Conservation (phyloP, 768 basidiomycete species). For the Tulasnella sp. region DNA sequence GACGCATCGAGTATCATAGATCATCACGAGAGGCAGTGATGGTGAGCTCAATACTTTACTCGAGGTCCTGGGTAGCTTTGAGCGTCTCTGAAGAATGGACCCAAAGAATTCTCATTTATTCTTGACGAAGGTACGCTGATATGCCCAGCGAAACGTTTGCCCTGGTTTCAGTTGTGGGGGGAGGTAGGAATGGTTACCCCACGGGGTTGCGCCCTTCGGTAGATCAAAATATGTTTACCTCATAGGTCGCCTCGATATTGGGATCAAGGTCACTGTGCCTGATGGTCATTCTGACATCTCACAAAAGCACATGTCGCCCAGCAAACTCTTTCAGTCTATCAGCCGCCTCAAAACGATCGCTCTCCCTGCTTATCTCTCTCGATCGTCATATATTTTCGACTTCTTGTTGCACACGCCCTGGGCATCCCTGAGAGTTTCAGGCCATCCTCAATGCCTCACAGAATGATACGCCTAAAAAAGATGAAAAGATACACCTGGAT, state of each 20-base stretch:
- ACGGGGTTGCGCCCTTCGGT: too few relatives aligned
- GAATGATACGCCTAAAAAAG: slow-evolving; percentile 38
- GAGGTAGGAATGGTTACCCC: slow-evolving; percentile 29
- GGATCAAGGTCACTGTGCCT: slow-evolving; percentile 49
- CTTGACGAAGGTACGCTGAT: slow-evolving; percentile 64
- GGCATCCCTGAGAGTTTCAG: slow-evolving; percentile 41
- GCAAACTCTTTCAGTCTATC: slow-evolving; percentile 63
- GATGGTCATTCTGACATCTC: slow-evolving; percentile 86
- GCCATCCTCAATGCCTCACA: slow-evolving; percentile 37
- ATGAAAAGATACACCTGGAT: slow-evolving; percentile 35
- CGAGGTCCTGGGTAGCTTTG: slow-evolving; percentile 38
- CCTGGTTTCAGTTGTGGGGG: slow-evolving; percentile 57
- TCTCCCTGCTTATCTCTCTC: slow-evolving; percentile 35
- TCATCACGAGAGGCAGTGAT: too few relatives aligned
- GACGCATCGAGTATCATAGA: too few relatives aligned
- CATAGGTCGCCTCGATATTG: slow-evolving; percentile 43
- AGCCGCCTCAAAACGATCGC: slow-evolving; percentile 61
- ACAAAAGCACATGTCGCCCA: slow-evolving; percentile 67
- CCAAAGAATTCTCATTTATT: slow-evolving; percentile 61
- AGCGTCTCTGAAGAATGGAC: slow-evolving; percentile 50
- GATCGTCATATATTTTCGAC: slow-evolving; percentile 47
- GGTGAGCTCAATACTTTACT: too few relatives aligned
- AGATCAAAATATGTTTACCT: background rate
- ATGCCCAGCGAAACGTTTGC: slow-evolving; percentile 47
- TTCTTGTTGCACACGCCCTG: slow-evolving; percentile 52